A percentile compares a stretch with the other conserved stretches of the same genome.
phyloP scores from a whole-genome alignment of 495 filamentous ascomycete genomes.

The Tuber aestivum region DNA sequence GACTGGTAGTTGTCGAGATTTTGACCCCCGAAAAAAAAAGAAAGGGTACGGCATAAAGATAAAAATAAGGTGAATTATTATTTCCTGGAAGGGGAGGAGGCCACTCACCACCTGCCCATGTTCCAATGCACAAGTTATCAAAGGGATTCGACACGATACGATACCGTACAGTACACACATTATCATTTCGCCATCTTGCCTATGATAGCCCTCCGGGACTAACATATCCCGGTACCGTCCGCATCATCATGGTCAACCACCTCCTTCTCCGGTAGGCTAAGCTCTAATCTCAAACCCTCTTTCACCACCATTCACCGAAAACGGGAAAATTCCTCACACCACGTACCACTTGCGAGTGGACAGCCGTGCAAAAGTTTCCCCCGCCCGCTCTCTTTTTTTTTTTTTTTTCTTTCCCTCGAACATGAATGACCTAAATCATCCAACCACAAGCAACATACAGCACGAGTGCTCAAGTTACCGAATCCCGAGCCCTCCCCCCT shows the following conservation, averaged over 20 bases:
- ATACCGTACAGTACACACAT: neutral
- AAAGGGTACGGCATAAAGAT: neutral
- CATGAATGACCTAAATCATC: neutral
- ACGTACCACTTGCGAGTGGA: neutral
- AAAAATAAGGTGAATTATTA: neutral
- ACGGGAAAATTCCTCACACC: neutral
- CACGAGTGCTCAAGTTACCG: neutral
- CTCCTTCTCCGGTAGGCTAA: neutral
- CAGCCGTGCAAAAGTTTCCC: neutral
- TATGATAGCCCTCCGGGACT: neutral
- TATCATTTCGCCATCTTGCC: slow-evolving; percentile 1
- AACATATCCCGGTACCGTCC: neutral
- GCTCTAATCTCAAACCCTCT: neutral
- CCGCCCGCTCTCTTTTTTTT: neutral
- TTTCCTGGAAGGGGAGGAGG: neutral
- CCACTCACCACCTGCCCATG: neutral
- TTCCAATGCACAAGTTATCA: neutral
- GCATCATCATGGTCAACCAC: neutral
- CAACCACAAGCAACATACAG: neutral
- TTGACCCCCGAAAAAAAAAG: neutral
- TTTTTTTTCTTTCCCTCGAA: neutral
- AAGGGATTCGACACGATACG: neutral
- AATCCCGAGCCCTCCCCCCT: neutral
- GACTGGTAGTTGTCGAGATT: neutral
- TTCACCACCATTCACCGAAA: neutral